A percentile compares a stretch with the other conserved stretches of the same genome.
phyloP scores from a whole-genome alignment of 805 yeast genomes.

The Monosporozyma yasuniensis region DNA sequence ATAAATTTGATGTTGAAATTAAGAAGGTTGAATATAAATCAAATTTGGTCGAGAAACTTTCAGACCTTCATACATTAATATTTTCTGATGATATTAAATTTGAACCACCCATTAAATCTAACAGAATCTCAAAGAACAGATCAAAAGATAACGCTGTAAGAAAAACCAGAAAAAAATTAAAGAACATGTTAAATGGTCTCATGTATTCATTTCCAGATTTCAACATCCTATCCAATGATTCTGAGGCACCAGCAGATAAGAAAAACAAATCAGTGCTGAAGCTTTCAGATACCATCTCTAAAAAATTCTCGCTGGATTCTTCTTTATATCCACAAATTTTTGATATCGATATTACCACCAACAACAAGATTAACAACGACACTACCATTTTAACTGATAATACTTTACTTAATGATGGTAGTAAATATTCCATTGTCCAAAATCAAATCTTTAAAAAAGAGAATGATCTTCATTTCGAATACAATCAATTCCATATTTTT shows the following conservation, averaged over 20 bases:
- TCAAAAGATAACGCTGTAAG: not conserved
- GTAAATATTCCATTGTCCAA: conserved; percentile 1
- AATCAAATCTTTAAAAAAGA: not conserved
- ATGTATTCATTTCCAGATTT: conserved; percentile 1
- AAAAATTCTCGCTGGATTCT: not conserved
- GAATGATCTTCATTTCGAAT: not conserved
- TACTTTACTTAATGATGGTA: not conserved
- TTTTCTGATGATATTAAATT: not conserved
- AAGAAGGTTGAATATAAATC: not conserved
- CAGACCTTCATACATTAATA: not conserved
- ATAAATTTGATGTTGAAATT: not conserved
- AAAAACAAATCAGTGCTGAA: not conserved
- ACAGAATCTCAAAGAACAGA: not conserved
- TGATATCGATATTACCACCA: not conserved
- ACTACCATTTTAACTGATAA: not conserved
- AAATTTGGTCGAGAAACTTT: not conserved
- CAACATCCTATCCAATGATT: not conserved
- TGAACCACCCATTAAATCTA: not conserved
- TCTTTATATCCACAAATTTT: not conserved
- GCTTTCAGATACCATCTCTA: not conserved
- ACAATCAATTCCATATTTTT: conserved; percentile 7
- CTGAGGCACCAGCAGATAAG: not conserved
- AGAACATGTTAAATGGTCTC: not conserved
- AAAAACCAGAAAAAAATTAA: not conserved
- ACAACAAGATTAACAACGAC: not conserved